Conservation (phyloP, 208 protist species). For the Leishmania tarentolae region DNA sequence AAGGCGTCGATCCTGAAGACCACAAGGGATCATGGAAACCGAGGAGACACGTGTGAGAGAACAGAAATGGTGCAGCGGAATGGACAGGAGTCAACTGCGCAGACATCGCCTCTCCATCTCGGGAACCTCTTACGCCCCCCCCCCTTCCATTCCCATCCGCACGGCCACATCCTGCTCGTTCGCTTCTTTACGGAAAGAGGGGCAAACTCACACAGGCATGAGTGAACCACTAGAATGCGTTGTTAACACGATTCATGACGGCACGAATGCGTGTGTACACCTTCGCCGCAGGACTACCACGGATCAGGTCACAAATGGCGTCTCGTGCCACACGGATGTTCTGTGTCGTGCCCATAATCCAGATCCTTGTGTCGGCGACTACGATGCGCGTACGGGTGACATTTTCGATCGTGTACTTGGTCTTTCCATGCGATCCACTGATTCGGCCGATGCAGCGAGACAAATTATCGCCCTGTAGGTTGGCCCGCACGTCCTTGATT, state of each 20-base stretch:
- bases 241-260: conserved; percentile 95
- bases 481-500: conserved; percentile 96
- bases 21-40: not conserved
- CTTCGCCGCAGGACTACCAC: conserved; percentile 96
- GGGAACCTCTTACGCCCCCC: too few relatives aligned
- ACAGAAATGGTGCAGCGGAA: not conserved
- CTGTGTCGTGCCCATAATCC: conserved; percentile 98
- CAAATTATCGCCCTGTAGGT: conserved; percentile 92
- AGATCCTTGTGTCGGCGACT: conserved; percentile 98
- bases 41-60: not conserved
- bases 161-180: not conserved
- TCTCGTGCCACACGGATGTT: conserved; percentile 98
- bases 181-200: not conserved
- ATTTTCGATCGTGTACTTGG: conserved; percentile 99
- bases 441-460: conserved; percentile 99
- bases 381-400: conserved; percentile 99
- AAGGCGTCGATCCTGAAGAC: not conserved
- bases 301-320: conserved; percentile 97
- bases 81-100: not conserved
- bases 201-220: not conserved
- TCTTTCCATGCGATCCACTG: conserved; percentile 99
- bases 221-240: conserved; percentile 84
- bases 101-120: not conserved
- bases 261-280: conserved; percentile 97
- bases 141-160: not conserved